phyloP scores from a whole-genome alignment of 2,329 filamentous ascomycete genomes.

The Diaporthe sp. region DNA sequence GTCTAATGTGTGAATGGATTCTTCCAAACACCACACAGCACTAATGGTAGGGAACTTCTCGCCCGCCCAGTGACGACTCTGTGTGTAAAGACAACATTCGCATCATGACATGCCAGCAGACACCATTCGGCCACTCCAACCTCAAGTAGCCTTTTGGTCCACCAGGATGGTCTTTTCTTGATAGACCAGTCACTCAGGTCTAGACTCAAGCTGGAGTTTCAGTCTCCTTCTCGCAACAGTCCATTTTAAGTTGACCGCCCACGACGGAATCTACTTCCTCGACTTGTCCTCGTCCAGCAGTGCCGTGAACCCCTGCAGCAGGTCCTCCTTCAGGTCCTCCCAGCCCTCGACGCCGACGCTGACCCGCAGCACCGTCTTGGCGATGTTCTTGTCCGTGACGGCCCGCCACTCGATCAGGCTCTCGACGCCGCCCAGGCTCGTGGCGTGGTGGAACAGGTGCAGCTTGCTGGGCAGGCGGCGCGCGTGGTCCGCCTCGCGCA shows the following conservation, averaged over 20 bases:
- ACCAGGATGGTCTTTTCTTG: not conserved
- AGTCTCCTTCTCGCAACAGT: not conserved
- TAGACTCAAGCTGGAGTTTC: not conserved
- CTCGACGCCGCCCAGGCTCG: constrained; percentile 93
- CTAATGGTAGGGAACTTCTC: not conserved
- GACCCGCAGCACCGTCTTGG: constrained; percentile 80
- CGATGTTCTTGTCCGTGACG: constrained; percentile 84
- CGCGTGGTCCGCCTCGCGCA: constrained; percentile 73
- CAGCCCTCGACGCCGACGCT: constrained; percentile 90
- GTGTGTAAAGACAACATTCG: not conserved
- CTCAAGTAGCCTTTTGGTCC: not conserved
- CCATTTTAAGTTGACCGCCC: not conserved
- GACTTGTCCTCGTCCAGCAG: constrained; percentile 55
- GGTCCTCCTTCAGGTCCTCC: constrained; percentile 85
- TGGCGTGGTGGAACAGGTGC: constrained; percentile 91
- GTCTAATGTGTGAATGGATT: not conserved
- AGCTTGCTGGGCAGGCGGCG: constrained; percentile 82
- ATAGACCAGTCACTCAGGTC: not conserved
- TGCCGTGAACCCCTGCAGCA: constrained; percentile 75
- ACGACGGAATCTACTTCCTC: not conserved
- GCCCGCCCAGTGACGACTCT: not conserved
- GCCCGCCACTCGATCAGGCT: constrained; percentile 96
- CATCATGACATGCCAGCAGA: not conserved
- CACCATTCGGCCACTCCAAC: not conserved
- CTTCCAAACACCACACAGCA: not conserved